Conservation (phyloP, 2,329 filamentous ascomycete genomes). For the Ophiostoma quercus region DNA sequence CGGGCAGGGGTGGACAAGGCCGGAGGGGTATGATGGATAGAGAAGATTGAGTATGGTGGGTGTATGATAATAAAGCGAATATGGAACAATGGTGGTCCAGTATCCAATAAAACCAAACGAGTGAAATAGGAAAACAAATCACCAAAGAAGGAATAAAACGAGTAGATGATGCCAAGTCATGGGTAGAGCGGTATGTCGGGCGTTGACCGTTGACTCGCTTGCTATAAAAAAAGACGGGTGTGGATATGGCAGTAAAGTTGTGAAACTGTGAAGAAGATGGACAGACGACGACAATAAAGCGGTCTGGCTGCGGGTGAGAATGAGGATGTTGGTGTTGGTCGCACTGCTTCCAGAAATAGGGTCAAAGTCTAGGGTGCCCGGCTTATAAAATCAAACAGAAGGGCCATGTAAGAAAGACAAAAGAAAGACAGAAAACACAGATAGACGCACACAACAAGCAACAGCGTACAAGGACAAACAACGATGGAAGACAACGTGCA, state of each 20-base stretch:
- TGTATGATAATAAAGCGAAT: neutral
- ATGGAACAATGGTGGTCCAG: neutral
- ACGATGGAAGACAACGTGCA: neutral
- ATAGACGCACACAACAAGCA: neutral
- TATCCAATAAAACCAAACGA: neutral
- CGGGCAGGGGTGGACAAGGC: neutral
- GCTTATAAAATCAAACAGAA: neutral
- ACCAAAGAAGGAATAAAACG: neutral
- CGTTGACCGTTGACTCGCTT: neutral
- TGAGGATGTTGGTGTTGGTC: neutral
- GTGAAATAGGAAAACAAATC: neutral
- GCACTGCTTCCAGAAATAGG: neutral
- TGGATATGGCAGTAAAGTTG: no score
- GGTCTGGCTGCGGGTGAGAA: neutral
- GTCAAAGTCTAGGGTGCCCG: neutral
- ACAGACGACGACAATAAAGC: neutral
- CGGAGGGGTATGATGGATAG: neutral
- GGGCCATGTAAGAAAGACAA: no score
- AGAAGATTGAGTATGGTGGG: neutral
- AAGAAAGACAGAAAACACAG: neutral
- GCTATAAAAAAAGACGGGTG: neutral
- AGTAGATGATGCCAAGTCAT: no score
- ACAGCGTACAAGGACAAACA: neutral
- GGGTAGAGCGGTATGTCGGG: neutral
- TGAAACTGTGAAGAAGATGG: neutral